Conservation (phyloP, 2,329 filamentous ascomycete genomes). For the Colletotrichum truncatum region DNA sequence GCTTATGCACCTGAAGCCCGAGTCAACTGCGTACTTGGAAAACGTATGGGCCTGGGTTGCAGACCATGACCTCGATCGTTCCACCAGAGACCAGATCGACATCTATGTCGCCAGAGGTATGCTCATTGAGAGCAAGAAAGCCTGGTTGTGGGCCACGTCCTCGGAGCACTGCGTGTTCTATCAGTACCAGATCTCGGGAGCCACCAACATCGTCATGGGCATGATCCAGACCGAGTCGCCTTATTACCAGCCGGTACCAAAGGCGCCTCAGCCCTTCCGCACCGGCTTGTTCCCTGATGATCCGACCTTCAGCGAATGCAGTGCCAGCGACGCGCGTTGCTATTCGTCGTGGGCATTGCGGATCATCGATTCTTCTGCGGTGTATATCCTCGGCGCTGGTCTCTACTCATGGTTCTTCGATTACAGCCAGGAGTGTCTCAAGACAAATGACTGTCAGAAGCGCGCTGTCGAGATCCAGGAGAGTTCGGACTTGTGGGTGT, state of each 20-base stretch:
- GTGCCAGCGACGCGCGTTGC: no score
- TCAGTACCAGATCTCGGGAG: constrained; percentile 55
- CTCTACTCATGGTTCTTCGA: constrained; percentile 69
- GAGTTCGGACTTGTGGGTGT: constrained; percentile 30
- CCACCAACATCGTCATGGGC: constrained; percentile 52
- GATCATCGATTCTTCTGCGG: constrained; percentile 55
- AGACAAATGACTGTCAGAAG: constrained; percentile 56
- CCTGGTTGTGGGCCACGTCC: constrained; percentile 46
- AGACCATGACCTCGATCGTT: constrained; percentile 53
- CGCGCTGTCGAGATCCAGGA: constrained; percentile 31
- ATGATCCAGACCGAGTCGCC: constrained; percentile 47
- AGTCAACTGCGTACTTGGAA: constrained; percentile 57
- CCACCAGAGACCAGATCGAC: not conserved
- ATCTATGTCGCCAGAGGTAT: constrained; percentile 32
- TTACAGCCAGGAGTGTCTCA: constrained; percentile 60
- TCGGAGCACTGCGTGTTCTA: constrained; percentile 57
- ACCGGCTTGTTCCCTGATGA: not conserved
- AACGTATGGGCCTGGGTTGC: constrained; percentile 74
- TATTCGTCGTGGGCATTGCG: constrained; percentile 66
- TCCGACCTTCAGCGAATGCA: not conserved
- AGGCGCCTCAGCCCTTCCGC: not conserved
- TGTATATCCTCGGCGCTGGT: constrained; percentile 62
- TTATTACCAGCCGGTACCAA: constrained; percentile 11
- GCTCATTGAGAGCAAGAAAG: constrained; percentile 40
- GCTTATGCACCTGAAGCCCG: constrained; percentile 54